phyloP scores from a whole-genome alignment of 2,329 filamentous ascomycete species.

The Xylariaceae sp. region DNA sequence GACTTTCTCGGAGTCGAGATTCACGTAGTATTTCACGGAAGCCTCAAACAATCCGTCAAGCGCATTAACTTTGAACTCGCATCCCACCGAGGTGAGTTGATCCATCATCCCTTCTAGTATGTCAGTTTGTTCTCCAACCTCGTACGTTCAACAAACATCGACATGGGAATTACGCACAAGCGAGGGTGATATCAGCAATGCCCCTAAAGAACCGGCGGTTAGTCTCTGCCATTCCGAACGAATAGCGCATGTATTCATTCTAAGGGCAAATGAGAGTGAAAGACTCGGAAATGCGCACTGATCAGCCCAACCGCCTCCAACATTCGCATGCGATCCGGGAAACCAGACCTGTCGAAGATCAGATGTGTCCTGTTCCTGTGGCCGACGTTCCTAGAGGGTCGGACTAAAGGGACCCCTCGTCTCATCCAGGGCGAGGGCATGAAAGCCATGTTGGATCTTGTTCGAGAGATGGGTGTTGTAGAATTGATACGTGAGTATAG shows the following conservation, averaged over 20 bases:
- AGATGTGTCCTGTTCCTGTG: slow-evolving; percentile 35
- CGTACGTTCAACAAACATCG: background rate
- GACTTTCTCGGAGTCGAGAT: slow-evolving; percentile 24
- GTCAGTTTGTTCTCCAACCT: slow-evolving; percentile 2
- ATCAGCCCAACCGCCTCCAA: slow-evolving; percentile 61
- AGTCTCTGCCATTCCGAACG: background rate
- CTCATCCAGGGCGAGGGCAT: slow-evolving; percentile 55
- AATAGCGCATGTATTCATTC: background rate
- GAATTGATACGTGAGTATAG: slow-evolving; percentile 42
- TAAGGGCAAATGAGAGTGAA: background rate
- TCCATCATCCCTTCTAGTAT: slow-evolving; percentile 51
- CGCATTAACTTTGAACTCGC: slow-evolving; percentile 40
- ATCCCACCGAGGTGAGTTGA: slow-evolving; percentile 46
- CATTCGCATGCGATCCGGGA: slow-evolving; percentile 64
- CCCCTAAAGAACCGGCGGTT: slow-evolving; percentile 24
- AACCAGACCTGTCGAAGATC: slow-evolving; percentile 58
- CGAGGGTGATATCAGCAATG: slow-evolving; percentile 34
- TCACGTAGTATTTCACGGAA: slow-evolving; percentile 39
- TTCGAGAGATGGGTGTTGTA: slow-evolving; percentile 50
- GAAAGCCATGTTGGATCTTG: slow-evolving; percentile 53
- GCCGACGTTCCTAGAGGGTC: slow-evolving; percentile 48
- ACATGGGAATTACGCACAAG: slow-evolving; percentile 27
- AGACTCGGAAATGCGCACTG: slow-evolving; percentile 24
- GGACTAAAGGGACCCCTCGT: slow-evolving; percentile 50
- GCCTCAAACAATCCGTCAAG: slow-evolving; percentile 30